A percentile compares a stretch with the other conserved stretches of the same genome.
Conservation (phyloP, 768 basidiomycete species). For the Hygrocybe coccinea region DNA sequence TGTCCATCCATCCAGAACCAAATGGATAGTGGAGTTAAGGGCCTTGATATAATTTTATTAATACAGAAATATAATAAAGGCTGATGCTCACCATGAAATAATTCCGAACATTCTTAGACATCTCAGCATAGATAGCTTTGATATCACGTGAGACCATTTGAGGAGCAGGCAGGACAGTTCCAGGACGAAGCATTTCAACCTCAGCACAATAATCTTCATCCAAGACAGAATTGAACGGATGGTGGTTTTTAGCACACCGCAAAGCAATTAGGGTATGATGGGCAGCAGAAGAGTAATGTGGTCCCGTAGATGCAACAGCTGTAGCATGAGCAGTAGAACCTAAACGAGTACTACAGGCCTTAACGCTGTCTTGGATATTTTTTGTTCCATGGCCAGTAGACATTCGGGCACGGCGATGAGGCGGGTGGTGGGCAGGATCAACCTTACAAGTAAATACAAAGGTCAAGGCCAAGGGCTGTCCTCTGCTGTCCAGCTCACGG, state of each 20-base stretch:
- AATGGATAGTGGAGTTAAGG: conserved; percentile 20
- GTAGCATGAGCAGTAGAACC: background rate
- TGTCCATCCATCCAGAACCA: conserved; percentile 35
- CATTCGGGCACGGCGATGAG: background rate
- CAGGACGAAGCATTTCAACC: conserved; percentile 26
- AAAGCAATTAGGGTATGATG: conserved; percentile 25
- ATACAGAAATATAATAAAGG: background rate
- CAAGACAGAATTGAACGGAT: conserved; percentile 21
- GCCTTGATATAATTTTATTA: conserved; percentile 4
- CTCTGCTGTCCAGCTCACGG: background rate
- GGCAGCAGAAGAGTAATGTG: conserved; percentile 7
- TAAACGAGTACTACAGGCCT: background rate
- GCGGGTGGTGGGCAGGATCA: background rate
- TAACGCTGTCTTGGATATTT: conserved; percentile 8
- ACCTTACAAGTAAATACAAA: conserved; percentile 13
- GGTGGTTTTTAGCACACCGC: conserved; percentile 14
- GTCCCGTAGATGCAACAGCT: background rate
- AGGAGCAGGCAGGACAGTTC: conserved; percentile 21
- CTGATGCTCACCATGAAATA: background rate
- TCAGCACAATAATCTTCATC: conserved; percentile 24
- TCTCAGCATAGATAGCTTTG: conserved; percentile 10
- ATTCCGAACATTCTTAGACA: conserved; percentile 8
- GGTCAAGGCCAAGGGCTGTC: background rate
- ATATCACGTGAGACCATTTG: conserved; percentile 22
- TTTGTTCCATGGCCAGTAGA: conserved; percentile 10